Evolutionary conservation across 2,329 filamentous ascomycete genomes (phyloP), one percentile per base, ranked within the genome.

Genomic region (Diaporthe aspalathi): DNA sequence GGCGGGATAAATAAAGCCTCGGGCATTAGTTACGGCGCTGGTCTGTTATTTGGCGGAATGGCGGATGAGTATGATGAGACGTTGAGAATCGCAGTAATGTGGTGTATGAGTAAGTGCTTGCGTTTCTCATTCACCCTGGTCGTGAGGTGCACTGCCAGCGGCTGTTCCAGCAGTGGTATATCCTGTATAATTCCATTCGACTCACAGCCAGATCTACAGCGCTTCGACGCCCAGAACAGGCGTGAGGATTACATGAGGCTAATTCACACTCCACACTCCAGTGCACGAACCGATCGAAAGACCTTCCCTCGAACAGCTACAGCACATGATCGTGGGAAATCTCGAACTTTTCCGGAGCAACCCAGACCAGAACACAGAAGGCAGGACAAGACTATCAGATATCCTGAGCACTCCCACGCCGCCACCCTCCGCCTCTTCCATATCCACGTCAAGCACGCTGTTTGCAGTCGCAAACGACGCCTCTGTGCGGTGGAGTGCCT

Each of bases 91-190:
- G 1, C 47, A 5, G 24, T 65, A n/a, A 12, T 49, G 47, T 65
- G 60, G 60, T 65, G 60, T 5, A 65, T 65, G 60, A 50, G 60
- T 65, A 50, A 50, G 60, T 65, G 12, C n/a, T 50, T 49, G 6
- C 45, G 5, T 35, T 35, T 35, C 32, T 27, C 22, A 17, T 62
- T 32, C 5, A 14, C 8, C 24, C 24, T 29, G 8, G 6, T 38
- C n/a, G 3, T 22, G 4, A 27, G 14, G 6, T 3, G 24, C 12
- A 24, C 0, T 16, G 0, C 47, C n/a, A 2, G 9, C 11, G 11
- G 5, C 4, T 14, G 11, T 50, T 11, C 6, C 22, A 24, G 5
- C 24, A 14, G 1, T 47, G 7, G 6, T 8, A 22, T 12, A 4
- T 22, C n/a, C 9, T 3, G n/a, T 22, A 3, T 1, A 20, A 29